Base-by-base conservation (phyloP, 768 basidiomycete genomes). In the Tricholoma matsutake region DNA sequence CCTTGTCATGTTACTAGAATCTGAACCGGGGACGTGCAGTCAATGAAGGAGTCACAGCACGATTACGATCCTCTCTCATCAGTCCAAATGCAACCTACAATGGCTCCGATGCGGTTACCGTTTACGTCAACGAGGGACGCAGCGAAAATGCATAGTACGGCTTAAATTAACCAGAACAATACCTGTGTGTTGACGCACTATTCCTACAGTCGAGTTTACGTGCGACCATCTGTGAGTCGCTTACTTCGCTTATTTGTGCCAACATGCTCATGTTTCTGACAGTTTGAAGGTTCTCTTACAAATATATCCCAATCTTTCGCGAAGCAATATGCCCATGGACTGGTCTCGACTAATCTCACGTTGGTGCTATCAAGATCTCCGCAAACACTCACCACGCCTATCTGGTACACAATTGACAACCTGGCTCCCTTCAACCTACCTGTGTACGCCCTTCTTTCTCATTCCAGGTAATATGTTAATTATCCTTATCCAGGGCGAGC, bases 381-480 rank as follows among this genome's bases (percentile, higher is more conserved):
- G 0, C 73, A 76, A 57, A 76, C 83, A 1, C 67, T 89, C 37
- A 72, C 77, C 3, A 65, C 72, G 9, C 86, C 88, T 0, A 65
- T 86, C 4, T 73, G 68, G 16, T 87, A 80, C 61, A 79, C 69
- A 1, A 62, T 84, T 32, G 59, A 75, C 47, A 87, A 89, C 61
- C 65, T 85, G 1, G 73, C 80, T 32, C 86, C 88, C 0, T 89
- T 88, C 61, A 79, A 87, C 65, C 69, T 82, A 18, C 81, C 86
- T 37, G 83, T 83, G 86, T 87, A 78, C n/a, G 85, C 18, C 31
- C 7, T 18, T 45, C n/a, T 18, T 18, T 53, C 25, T 35, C 32
- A 8, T 58, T 45, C 18, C 10, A 10, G 25, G 13, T 11, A n/a
- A 14, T 25, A 25, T 25, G 3, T 25, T 1, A 16, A 20, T 39